Evolutionary conservation across 768 basidiomycete genomes (phyloP), one percentile per base, ranked within the genome.

Genomic region (Podaxis sp.): DNA sequence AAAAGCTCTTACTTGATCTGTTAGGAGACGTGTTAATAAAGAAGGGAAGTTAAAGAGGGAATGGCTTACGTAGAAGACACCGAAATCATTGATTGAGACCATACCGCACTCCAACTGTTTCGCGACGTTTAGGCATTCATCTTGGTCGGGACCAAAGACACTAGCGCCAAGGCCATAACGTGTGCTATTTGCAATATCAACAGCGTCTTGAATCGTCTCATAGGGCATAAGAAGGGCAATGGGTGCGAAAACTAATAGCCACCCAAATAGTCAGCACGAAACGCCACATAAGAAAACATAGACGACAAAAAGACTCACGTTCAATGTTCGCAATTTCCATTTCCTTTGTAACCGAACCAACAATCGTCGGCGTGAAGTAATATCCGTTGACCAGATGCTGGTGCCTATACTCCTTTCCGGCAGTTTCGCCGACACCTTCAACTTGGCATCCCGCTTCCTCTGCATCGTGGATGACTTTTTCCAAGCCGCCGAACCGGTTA

Each of bases 61-160:
- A 24, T 6, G 12, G 79, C 87, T 79, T 70, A 92, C 87, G 71
- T 95, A 94, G 76, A 88, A 94, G 7, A 90, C 89, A 12, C 85
- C 95, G 71, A 94, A 97, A 77, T 99, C 97, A 68, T 99, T 99
- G 65, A 97, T 82, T 20, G 95, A 89, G 2, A 99, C 96, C 97
- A 99, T 99, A 51, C 96, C 96, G 68, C 94, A 96, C 57, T 96
- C 87, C 56, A 99, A 78, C 53, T 80, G 77, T 67, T 87, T 87
- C 30, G 95, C 95, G 22, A 99, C 89, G 53, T 88, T 79, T 58
- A 93, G 67, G 70, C 93, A 95, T 48, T 90, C 78, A 44, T 84
- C 82, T 72, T 90, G 89, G 70, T 92, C 86, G 10, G 89, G 89
- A 8, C 97, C 97, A 71, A 96, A 99, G 20, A 99, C 93, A 59